Evolutionary conservation across 305 asterid genomes (phyloP).

Genomic region (Rubia occidens): DNA sequence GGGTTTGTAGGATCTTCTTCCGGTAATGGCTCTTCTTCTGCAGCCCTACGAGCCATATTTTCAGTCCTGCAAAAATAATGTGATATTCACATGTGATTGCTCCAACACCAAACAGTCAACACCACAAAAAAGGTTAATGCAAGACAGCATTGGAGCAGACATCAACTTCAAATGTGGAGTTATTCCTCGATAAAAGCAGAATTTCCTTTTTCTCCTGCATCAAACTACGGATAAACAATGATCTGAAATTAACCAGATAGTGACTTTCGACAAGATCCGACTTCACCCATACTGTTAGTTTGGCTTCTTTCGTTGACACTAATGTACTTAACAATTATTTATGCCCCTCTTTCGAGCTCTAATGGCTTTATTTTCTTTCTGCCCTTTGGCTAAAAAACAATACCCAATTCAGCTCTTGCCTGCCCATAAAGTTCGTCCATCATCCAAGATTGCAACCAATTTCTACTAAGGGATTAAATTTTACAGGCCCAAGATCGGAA

Average conservation of each 20-base stretch:
- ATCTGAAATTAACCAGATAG: neutral
- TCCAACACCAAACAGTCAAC: too few relatives aligned
- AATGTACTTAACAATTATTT: neutral
- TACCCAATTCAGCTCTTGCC: neutral
- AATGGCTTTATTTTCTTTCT: neutral
- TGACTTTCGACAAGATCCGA: neutral
- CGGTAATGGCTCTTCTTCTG: conserved; percentile 89
- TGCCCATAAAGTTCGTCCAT: neutral
- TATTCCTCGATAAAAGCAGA: neutral
- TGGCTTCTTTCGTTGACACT: neutral
- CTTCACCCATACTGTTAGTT: neutral
- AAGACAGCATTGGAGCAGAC: neutral
- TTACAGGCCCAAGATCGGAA: neutral
- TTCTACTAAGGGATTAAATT: neutral
- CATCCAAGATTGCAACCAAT: neutral
- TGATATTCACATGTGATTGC: conserved; percentile 11
- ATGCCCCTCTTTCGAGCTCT: neutral
- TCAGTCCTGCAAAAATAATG: conserved; percentile 47
- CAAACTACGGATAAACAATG: neutral
- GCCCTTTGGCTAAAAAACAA: neutral
- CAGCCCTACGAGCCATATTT: conserved; percentile 57
- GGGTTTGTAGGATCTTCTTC: conserved; percentile 93
- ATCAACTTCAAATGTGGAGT: neutral
- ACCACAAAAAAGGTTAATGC: neutral
- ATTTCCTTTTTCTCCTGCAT: neutral